Conservation (phyloP, 192 early-diverging fungal species). For the Backusella australiensis region DNA sequence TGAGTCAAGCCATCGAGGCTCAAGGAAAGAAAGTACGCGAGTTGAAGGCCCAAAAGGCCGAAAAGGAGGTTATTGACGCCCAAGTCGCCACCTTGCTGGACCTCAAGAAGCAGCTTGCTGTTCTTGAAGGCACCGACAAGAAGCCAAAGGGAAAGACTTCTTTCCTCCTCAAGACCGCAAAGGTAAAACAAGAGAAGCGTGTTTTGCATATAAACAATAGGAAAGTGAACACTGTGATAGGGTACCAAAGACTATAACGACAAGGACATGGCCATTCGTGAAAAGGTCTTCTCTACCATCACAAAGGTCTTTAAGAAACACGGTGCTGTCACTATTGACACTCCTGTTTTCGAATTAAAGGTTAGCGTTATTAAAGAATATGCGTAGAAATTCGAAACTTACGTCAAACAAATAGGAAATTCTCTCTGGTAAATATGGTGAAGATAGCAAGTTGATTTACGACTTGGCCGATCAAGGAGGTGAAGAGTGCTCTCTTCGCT, state of each 20-base stretch:
- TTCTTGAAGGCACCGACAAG: conserved; percentile 22
- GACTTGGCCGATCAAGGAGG: conserved; percentile 97
- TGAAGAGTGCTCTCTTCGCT: conserved; percentile 91
- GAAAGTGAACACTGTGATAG: conserved; percentile 27
- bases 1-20: conserved; percentile 44
- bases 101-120: conserved; percentile 62
- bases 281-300: conserved; percentile 89
- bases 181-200: conserved; percentile 42
- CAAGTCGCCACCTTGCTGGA: conserved; percentile 55
- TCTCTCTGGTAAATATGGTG: conserved; percentile 95
- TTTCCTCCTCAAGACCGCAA: conserved; percentile 75
- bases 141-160: conserved; percentile 44
- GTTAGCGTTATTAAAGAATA: background rate
- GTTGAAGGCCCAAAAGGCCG: conserved; percentile 61
- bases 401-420: conserved; percentile 59
- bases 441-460: conserved; percentile 98
- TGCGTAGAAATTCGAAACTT: background rate
- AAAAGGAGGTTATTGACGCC: conserved; percentile 51
- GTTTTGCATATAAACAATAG: background rate
- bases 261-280: conserved; percentile 97
- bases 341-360: conserved; percentile 97
- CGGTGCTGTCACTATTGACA: conserved; percentile 98
- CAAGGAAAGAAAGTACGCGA: conserved; percentile 59
- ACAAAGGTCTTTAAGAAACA: conserved; percentile 89
- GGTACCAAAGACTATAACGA: conserved; percentile 95